Evolutionary conservation across 768 basidiomycete genomes (phyloP), one percentile per base, ranked within the genome.

Genomic region (Suillus ampliporus): DNA sequence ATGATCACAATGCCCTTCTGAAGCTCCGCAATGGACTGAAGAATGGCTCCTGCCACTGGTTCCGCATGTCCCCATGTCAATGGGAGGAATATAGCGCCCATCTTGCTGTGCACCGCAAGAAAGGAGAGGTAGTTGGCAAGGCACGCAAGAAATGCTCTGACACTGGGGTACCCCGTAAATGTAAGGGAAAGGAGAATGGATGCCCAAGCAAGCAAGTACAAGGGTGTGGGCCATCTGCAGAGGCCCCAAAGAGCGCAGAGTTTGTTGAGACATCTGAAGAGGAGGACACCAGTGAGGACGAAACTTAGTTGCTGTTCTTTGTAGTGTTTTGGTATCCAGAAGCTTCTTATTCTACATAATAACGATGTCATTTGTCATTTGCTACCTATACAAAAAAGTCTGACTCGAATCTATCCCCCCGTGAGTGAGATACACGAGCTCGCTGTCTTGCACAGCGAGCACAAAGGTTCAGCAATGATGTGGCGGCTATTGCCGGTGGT

Each of bases 41-140:
- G 35, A 7, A 28, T 61, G 52, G 52, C 34, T 53, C 26, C 8
- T 61, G 60, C 40, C 60, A 61, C 43, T 61, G 53, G 60, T 34
- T 34, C 28, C 34, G 40, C 21, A 35, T 57, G 56, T 41, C 56
- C 8, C 56, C 37, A 5, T 15, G 2, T n/a, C 23, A 35, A 38
- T 10, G 28, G 13, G 40, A 57, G 26, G 35, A 38, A 1, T 52
- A 58, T 14, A 17, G 15, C 7, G 19, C 28, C 13, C 5, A 52
- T 14, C 54, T 65, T 2, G 48, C 44, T 17, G 46, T 9, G 4
- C 15, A 41, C 44, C 61, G 17, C 7, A 37, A 48, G 10, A 34
- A 28, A 26, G 64, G 64, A 13, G 64, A 62, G 14, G 50, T 43
- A 1, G 26, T 59, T n/a, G 17, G 57, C 17, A 50, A 57, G 47